Conservation (phyloP, 768 basidiomycete species). For the Russula griseocarnosa region DNA sequence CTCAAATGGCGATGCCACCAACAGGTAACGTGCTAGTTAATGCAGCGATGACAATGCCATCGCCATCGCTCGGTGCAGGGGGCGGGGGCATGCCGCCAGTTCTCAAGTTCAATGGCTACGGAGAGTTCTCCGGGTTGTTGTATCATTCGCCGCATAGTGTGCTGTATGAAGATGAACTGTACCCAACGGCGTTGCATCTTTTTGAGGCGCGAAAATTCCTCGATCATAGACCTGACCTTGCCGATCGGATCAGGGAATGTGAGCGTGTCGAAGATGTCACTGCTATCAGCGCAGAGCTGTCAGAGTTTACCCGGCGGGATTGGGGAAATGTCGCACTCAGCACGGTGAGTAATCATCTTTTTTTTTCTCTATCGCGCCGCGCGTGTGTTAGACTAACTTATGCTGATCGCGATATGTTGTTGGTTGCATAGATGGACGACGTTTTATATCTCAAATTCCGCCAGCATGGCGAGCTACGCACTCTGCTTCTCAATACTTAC, state of each 20-base stretch:
- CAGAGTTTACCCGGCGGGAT: neutral
- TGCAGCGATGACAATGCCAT: neutral
- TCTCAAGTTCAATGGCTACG: constrained; percentile 36
- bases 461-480: constrained; percentile 60
- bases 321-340: constrained; percentile 41
- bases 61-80: constrained; percentile 17
- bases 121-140: constrained; percentile 48
- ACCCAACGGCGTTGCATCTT: constrained; percentile 71
- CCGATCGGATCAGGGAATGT: neutral
- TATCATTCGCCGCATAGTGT: constrained; percentile 65
- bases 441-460: constrained; percentile 64
- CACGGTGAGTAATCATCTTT: constrained; percentile 41
- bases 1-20: neutral
- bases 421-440: constrained; percentile 54
- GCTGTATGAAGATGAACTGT: constrained; percentile 49
- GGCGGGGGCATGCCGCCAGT: constrained; percentile 12
- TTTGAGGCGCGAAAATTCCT: constrained; percentile 71
- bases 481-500: constrained; percentile 52
- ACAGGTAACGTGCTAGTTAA: neutral
- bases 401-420: neutral
- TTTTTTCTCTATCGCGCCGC: neutral
- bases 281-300: neutral
- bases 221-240: constrained; percentile 33
- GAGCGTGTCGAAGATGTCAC: neutral
- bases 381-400: too few relatives aligned